phyloP scores from a whole-genome alignment of 805 yeast genomes.

The Teunomyces kruisii region DNA sequence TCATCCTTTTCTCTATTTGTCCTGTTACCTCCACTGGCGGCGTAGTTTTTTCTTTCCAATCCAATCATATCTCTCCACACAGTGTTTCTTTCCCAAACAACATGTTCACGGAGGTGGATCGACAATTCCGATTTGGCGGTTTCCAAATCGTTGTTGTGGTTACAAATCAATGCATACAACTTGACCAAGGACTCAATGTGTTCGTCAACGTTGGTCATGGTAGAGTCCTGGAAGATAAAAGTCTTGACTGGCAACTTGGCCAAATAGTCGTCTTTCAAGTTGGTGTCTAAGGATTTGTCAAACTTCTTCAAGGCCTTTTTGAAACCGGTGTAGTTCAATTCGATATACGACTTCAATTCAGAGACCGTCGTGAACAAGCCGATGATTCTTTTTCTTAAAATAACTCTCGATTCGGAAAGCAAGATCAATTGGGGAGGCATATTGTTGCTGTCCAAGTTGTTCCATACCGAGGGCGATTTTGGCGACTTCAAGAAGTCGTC shows the following conservation, averaged over 20 bases:
- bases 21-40: constrained; percentile 18
- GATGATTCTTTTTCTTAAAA: constrained; percentile 46
- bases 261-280: constrained; percentile 42
- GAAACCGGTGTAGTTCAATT: constrained; percentile 53
- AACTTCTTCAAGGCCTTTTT: constrained; percentile 54
- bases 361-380: constrained; percentile 45
- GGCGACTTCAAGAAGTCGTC: constrained; percentile 40
- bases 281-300: constrained; percentile 49
- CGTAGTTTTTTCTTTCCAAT: constrained; percentile 39
- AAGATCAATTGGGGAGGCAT: constrained; percentile 34
- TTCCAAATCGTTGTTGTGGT: constrained; percentile 37
- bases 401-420: constrained; percentile 50
- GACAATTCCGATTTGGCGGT: constrained; percentile 54
- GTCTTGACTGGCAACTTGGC: constrained; percentile 45
- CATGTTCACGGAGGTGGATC: constrained; percentile 54
- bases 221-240: constrained; percentile 38
- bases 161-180: constrained; percentile 38
- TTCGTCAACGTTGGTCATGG: constrained; percentile 30
- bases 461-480: constrained; percentile 34
- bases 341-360: constrained; percentile 51
- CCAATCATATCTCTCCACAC: constrained; percentile 60
- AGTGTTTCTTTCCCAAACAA: constrained; percentile 56
- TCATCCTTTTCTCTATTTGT: constrained; percentile 2
- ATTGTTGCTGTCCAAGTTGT: constrained; percentile 17
- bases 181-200: constrained; percentile 32